A percentile compares a stretch with the other conserved stretches of the same genome.
Conservation (phyloP, 495 filamentous ascomycete species). For the Xanthoparmelia taractica region DNA sequence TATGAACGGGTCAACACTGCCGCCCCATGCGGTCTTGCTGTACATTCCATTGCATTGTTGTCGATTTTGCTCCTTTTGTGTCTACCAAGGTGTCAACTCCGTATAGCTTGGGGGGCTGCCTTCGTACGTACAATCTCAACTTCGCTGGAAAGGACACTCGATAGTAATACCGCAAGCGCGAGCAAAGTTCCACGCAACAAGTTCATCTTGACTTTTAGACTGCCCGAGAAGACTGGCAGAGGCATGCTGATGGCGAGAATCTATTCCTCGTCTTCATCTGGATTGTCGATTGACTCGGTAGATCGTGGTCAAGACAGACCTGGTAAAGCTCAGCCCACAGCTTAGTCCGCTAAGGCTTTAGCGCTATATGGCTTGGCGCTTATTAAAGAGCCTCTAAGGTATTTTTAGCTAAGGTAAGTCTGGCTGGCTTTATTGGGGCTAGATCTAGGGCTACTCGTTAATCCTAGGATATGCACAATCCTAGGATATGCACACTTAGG, state of each 20-base stretch:
- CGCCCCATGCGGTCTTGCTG: constrained; percentile 81
- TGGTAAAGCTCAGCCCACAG: background rate
- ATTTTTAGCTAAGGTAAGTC: too few species aligned
- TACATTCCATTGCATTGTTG: constrained; percentile 98
- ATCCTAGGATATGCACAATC: too few species aligned
- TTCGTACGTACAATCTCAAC: constrained; percentile 50
- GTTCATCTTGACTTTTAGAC: constrained; percentile 2
- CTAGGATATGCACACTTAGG: too few species aligned
- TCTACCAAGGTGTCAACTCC: constrained; percentile 37
- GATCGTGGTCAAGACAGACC: background rate
- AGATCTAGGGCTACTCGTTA: too few species aligned
- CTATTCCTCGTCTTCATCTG: background rate
- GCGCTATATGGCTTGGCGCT: background rate
- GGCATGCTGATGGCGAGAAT: background rate
- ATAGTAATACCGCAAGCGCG: constrained; percentile 45
- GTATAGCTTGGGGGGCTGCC: constrained; percentile 7
- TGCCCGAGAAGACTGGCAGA: background rate
- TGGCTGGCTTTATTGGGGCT: too few species aligned
- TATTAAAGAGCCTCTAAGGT: background rate
- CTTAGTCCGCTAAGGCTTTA: background rate
- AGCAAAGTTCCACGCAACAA: constrained; percentile 18
- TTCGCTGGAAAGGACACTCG: constrained; percentile 51
- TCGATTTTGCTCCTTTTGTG: constrained; percentile 64
- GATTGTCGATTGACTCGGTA: background rate
- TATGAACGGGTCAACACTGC: constrained; percentile 81